phyloP scores from a whole-genome alignment of 192 early-diverging fungal species.

The Coemansia sp. region DNA sequence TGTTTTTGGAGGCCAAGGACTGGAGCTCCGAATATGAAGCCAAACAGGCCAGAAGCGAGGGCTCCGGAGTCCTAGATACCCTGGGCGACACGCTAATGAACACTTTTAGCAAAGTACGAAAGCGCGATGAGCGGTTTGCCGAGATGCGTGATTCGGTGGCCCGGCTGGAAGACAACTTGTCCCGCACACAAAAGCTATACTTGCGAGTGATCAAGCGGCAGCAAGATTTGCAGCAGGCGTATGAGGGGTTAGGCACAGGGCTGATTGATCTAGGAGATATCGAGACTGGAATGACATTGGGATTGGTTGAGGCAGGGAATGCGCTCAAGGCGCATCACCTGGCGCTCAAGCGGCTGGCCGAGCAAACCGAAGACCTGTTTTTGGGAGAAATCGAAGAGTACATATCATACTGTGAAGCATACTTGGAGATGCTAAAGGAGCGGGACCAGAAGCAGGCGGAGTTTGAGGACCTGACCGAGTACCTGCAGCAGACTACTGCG shows the following conservation, averaged over 20 bases:
- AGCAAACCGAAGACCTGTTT: conserved; percentile 56
- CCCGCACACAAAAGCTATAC: conserved; percentile 82
- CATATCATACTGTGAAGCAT: conserved; percentile 57
- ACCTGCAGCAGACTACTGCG: conserved; percentile 64
- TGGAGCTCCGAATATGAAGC: conserved; percentile 61
- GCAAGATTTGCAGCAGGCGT: conserved; percentile 74
- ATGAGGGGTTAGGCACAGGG: conserved; percentile 75
- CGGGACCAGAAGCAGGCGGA: conserved; percentile 97
- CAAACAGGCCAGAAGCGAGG: conserved; percentile 54
- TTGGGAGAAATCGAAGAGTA: conserved; percentile 82
- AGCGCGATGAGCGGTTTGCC: conserved; percentile 82
- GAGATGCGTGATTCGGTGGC: conserved; percentile 77
- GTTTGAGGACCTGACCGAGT: conserved; percentile 82
- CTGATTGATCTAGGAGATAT: conserved; percentile 73
- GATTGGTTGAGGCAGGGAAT: conserved; percentile 72
- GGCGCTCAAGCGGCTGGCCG: conserved; percentile 67
- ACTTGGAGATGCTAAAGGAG: conserved; percentile 67
- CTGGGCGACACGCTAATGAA: conserved; percentile 84
- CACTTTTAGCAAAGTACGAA: conserved; percentile 86
- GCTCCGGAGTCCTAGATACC: conserved; percentile 68
- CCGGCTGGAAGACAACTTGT: conserved; percentile 84
- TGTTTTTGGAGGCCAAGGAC: conserved; percentile 84
- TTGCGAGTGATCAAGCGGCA: conserved; percentile 72
- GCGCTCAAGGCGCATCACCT: conserved; percentile 67
- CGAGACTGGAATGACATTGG: conserved; percentile 81